A percentile compares a stretch with the other conserved stretches of the same genome.
Conservation (phyloP, 1,284 basidiomycete genomes). For the Boletus smithii region DNA sequence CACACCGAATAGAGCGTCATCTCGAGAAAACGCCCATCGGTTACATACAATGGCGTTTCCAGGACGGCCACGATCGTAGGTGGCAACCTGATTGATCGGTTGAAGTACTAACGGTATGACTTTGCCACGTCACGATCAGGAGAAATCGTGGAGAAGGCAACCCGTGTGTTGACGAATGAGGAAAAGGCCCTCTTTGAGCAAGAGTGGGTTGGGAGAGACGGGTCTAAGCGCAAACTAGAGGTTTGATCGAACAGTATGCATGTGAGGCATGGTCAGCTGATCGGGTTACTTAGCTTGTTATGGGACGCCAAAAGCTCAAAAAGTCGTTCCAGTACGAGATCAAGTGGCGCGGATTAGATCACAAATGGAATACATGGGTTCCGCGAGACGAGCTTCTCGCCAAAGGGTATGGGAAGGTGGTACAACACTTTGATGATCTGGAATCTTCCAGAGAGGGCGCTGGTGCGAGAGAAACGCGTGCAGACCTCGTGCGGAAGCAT, state of each 20-base stretch:
- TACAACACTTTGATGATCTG: constrained; percentile 96
- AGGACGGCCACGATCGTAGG: constrained; percentile 96
- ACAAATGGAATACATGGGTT: constrained; percentile 93
- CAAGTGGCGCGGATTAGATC: constrained; percentile 94
- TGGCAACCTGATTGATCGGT: constrained; percentile 21
- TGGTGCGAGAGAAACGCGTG: constrained; percentile 80
- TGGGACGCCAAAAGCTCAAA: constrained; percentile 98
- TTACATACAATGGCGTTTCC: constrained; percentile 99
- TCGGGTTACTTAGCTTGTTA: constrained; percentile 57
- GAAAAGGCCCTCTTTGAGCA: constrained; percentile 81
- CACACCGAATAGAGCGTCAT: constrained; percentile 66
- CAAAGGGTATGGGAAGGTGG: constrained; percentile 87
- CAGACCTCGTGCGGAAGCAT: constrained; percentile 80
- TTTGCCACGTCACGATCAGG: constrained; percentile 41
- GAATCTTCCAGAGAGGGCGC: constrained; percentile 94
- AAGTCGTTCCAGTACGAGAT: constrained; percentile 95
- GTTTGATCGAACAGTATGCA: constrained; percentile 40
- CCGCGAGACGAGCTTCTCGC: constrained; percentile 84
- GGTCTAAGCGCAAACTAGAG: constrained; percentile 89
- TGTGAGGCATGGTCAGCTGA: constrained; percentile 9
- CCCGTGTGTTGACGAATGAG: constrained; percentile 86
- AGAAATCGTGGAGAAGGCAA: constrained; percentile 89
- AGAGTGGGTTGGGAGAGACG: constrained; percentile 91
- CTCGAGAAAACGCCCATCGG: constrained; percentile 93
- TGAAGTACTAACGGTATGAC: constrained; percentile 13